Evolutionary conservation across 129 eudicot species (phyloP).

Genomic region (Saposhnikovia divaricata): DNA sequence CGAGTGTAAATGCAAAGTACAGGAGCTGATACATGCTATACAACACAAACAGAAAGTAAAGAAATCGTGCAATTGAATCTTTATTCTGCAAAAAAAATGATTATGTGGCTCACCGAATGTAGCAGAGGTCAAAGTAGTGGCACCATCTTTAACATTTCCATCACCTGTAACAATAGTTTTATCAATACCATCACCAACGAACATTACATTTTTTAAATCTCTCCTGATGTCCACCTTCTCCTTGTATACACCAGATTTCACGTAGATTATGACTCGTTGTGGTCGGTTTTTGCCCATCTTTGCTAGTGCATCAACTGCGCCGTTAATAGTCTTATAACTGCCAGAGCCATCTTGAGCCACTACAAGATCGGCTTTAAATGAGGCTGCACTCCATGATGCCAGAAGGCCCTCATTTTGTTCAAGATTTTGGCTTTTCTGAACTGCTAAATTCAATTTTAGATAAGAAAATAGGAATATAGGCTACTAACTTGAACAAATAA

Average conservation of each 20-base stretch:
- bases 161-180: slow-evolving; percentile 37
- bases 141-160: slow-evolving; percentile 36
- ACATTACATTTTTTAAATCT: slow-evolving; percentile 33
- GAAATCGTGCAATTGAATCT: not conserved
- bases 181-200: slow-evolving; percentile 51
- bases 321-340: slow-evolving; percentile 28
- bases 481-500: not conserved
- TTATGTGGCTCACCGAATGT: slow-evolving; percentile 34
- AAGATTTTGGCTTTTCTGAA: not conserved
- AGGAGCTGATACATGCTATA: not conserved
- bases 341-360: slow-evolving; percentile 57
- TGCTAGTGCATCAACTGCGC: slow-evolving; percentile 27
- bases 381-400: slow-evolving; percentile 39
- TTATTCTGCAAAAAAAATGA: not conserved
- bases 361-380: slow-evolving; percentile 35
- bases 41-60: not conserved
- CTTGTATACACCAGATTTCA: slow-evolving; percentile 41
- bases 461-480: not conserved
- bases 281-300: slow-evolving; percentile 14
- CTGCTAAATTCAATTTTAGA: not conserved
- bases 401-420: slow-evolving; percentile 14
- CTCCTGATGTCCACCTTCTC: slow-evolving; percentile 42
- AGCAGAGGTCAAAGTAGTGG: slow-evolving; percentile 37
- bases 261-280: slow-evolving; percentile 26
- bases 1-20: not conserved